These are phyloP conservation scores for Monosporascus sp. DNA, from an alignment of 2,329 filamentous ascomycete genomes.

Conservation along the genomic window DNA sequence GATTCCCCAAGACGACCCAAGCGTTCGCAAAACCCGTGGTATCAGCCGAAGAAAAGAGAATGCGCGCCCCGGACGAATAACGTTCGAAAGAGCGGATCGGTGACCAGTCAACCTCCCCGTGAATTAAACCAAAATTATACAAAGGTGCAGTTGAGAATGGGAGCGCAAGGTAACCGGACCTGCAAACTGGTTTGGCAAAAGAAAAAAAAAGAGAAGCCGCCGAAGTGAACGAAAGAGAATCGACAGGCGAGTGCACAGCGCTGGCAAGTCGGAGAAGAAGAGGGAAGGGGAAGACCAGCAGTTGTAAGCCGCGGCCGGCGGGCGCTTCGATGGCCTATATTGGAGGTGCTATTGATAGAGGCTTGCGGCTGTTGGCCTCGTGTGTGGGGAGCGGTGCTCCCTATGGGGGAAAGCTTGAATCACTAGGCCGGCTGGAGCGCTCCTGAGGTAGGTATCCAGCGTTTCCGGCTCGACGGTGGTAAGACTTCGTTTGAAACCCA, in stretches of 20 bases:
- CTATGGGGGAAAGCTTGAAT: conserved; percentile 36
- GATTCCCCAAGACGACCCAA: background rate
- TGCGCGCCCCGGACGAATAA: background rate
- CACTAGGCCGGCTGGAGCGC: conserved; percentile 30
- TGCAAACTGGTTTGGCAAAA: conserved; percentile 33
- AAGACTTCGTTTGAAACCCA: conserved; percentile 42
- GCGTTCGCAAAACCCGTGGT: background rate
- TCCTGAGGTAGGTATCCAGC: conserved; percentile 33
- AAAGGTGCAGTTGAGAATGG: conserved; percentile 21
- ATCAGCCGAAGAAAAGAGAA: background rate
- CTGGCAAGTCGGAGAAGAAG: conserved; percentile 31
- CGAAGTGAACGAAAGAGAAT: conserved; percentile 48
- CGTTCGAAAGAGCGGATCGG: conserved; percentile 1
- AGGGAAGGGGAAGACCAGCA: conserved; percentile 24
- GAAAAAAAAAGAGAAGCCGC: conserved; percentile 28
- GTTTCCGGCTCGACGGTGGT: conserved; percentile 34
- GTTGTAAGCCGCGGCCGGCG: conserved; percentile 16
- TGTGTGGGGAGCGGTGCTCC: conserved; percentile 27
- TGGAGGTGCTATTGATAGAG: conserved; percentile 14
- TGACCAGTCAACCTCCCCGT: background rate
- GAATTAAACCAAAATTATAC: conserved; percentile 8
- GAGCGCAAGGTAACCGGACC: conserved; percentile 49
- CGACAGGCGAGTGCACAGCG: conserved; percentile 48
- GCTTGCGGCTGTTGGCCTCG: conserved; percentile 23
- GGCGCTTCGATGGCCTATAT: conserved; percentile 32